phyloP scores from a whole-genome alignment of 345 rosid species.

The Limnanthes douglasii region DNA sequence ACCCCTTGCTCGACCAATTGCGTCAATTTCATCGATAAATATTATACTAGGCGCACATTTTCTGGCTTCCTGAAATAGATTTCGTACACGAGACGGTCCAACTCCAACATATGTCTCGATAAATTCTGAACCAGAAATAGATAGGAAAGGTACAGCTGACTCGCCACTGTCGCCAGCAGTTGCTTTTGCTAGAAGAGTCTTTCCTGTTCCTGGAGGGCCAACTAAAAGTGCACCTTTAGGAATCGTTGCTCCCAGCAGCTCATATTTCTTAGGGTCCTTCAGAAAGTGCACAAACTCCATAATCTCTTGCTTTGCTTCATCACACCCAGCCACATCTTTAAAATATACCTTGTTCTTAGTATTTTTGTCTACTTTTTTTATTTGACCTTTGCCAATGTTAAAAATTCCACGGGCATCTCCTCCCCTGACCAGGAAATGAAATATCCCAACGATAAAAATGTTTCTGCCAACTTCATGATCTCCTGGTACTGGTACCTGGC shows the following conservation, averaged over 20 bases:
- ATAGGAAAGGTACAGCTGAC: constrained; percentile 34
- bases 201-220: constrained; percentile 48
- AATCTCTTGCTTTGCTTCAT: constrained; percentile 45
- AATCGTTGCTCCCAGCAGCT: constrained; percentile 37
- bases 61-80: constrained; percentile 41
- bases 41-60: constrained; percentile 32
- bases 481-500: constrained; percentile 26
- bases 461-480: constrained; percentile 24
- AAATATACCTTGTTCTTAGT: too few relatives aligned
- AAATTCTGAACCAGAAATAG: constrained; percentile 39
- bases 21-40: constrained; percentile 41
- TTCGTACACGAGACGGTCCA: constrained; percentile 42
- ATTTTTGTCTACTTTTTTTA: constrained; percentile 30
- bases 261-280: constrained; percentile 38
- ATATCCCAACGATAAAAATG: constrained; percentile 16
- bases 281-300: constrained; percentile 49
- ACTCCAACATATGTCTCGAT: constrained; percentile 47
- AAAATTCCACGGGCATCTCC: too few relatives aligned
- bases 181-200: constrained; percentile 46
- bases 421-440: constrained; percentile 30
- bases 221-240: constrained; percentile 45
- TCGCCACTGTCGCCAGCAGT: constrained; percentile 48
- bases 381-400: constrained; percentile 29
- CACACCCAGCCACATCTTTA: constrained; percentile 47
- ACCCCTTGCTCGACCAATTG: constrained; percentile 40